Evolutionary conservation across 768 basidiomycete genomes (phyloP), one percentile per base, ranked within the genome.

Genomic region (Lentinula edodes): DNA sequence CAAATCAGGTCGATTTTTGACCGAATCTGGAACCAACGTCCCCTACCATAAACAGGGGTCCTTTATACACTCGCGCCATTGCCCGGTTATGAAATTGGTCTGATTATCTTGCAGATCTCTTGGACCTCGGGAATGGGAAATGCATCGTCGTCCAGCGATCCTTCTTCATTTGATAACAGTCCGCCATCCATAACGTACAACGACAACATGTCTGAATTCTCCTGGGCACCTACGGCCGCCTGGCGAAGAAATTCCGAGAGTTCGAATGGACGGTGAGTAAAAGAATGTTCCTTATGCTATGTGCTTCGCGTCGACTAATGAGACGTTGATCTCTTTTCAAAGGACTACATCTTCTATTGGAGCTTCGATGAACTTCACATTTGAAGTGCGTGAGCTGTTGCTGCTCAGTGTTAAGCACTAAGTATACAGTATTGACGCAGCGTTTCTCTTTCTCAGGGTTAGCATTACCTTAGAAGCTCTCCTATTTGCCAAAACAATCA

Each of bases 321-420:
- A 46, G 4, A 35, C 28, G 20, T 20, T 53, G 34, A 54, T 54
- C 18, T 36, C 23, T 45, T 2, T n/a, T 41, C 51, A 53, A 41
- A 56, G 59, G 9, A 18, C 18, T 5, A 60, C 59, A 5, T 52
- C 51, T 6, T 15, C 36, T 18, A 12, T 16, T 12, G 51, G 51
- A 9, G 59, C 59, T 39, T 60, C 48, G 10, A 20, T 60, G 16
- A 50, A 51, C 9, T 60, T 60, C 18, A 60, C 48, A 4, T 60
- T 60, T 2, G 38, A 46, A 59, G 58, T 59, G 35, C 46, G 58
- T 59, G 20, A 15, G 15, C 6, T 32, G 15, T 59, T 39, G 8
- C 50, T 39, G 8, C 18, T 36, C 10, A 35, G 3, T 15, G 34
- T 6, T 32, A n/a, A 35, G 0, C 5, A 16, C 18, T 43, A 13